These are phyloP conservation scores for Cyclanthera cordifolia DNA, from an alignment of 306 rosid species.

Conservation along the genomic window DNA sequence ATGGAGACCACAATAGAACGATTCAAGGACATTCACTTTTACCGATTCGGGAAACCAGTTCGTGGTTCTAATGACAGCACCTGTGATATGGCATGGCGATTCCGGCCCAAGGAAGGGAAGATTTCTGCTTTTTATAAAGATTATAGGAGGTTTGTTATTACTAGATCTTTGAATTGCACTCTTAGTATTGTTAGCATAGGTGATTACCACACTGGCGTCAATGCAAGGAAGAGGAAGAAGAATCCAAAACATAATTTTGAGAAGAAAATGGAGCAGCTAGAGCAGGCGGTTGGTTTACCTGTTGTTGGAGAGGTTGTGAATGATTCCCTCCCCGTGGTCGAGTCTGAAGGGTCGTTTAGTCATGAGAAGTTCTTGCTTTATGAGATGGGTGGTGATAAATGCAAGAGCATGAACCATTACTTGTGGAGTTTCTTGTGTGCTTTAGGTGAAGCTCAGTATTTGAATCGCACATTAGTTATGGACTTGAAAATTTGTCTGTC, in stretches of 20 bases:
- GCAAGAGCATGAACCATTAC: constrained; percentile 95
- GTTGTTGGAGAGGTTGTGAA: constrained; percentile 80
- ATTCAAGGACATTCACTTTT: constrained; percentile 89
- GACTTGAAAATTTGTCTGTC: constrained; percentile 87
- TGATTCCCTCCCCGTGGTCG: constrained; percentile 71
- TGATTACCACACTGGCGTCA: constrained; percentile 70
- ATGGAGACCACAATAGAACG: constrained; percentile 74
- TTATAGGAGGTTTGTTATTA: constrained; percentile 76
- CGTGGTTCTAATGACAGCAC: constrained; percentile 44
- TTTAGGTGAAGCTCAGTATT: constrained; percentile 95
- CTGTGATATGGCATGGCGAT: constrained; percentile 99
- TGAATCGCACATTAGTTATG: constrained; percentile 90
- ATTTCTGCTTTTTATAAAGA: constrained; percentile 84
- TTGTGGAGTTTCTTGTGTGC: constrained; percentile 98
- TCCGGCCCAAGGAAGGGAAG: constrained; percentile 94
- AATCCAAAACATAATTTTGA: constrained; percentile 51
- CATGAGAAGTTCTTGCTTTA: constrained; percentile 67
- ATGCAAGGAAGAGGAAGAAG: constrained; percentile 92
- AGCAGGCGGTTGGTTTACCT: constrained; percentile 34
- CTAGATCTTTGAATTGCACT: constrained; percentile 53
- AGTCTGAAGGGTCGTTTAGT: constrained; percentile 71
- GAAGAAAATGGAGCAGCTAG: constrained; percentile 38
- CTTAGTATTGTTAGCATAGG: constrained; percentile 55
- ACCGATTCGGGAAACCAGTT: constrained; percentile 71
- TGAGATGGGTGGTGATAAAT: constrained; percentile 73